These are phyloP conservation scores for Aleurites moluccanus DNA, from an alignment of 441 rosid species.

Conservation along the genomic window DNA sequence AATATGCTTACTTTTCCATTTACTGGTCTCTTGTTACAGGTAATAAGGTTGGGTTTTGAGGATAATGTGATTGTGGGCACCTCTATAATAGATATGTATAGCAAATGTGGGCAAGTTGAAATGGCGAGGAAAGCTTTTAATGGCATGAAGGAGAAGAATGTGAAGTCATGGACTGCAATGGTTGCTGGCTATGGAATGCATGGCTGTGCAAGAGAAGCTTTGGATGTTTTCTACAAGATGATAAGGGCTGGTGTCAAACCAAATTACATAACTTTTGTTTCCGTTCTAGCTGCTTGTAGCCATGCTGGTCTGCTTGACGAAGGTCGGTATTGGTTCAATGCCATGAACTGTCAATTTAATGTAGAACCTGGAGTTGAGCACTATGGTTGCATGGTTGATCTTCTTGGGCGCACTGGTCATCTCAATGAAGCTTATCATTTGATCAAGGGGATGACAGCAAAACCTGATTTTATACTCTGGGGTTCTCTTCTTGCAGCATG, in stretches of 20 bases:
- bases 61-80: constrained; percentile 66
- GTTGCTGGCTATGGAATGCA: constrained; percentile 84
- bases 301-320: constrained; percentile 73
- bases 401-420: constrained; percentile 80
- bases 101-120: constrained; percentile 78
- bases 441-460: constrained; percentile 62
- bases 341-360: constrained; percentile 51
- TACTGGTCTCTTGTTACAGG: constrained; percentile 39
- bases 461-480: constrained; percentile 72
- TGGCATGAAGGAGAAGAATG: constrained; percentile 58
- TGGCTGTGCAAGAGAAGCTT: constrained; percentile 63
- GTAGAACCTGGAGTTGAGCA: too few relatives aligned
- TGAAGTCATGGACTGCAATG: constrained; percentile 85
- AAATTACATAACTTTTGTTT: constrained; percentile 71
- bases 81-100: constrained; percentile 76
- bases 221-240: constrained; percentile 70
- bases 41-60: constrained; percentile 64
- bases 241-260: constrained; percentile 54
- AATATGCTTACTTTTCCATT: constrained; percentile 14
- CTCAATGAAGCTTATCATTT: constrained; percentile 59
- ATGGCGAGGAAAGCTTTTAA: constrained; percentile 60
- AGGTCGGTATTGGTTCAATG: constrained; percentile 75
- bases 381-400: constrained; percentile 90
- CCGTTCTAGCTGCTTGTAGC: constrained; percentile 77
- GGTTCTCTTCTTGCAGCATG: constrained; percentile 91